Percentiles rank a stretch among this genome's conserved stretches.
These are phyloP conservation scores for Shiraia sp. DNA, from an alignment of 2,329 filamentous ascomycete species.

Conservation along the genomic window DNA sequence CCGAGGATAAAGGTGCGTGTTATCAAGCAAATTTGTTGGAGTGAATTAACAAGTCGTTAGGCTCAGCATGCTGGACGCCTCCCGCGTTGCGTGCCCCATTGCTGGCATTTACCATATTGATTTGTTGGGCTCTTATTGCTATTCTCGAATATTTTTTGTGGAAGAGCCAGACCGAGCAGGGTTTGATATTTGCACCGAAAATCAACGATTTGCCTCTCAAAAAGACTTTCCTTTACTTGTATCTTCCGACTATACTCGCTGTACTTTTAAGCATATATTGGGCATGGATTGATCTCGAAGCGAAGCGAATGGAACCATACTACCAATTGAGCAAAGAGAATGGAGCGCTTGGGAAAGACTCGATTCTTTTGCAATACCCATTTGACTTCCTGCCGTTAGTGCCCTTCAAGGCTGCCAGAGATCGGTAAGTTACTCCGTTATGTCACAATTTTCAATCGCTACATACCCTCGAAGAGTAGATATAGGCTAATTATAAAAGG, in stretches of 20 bases:
- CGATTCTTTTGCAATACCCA: slow-evolving; percentile 60
- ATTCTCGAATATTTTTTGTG: slow-evolving; percentile 53
- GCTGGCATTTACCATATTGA: slow-evolving; percentile 12
- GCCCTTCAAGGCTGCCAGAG: slow-evolving; percentile 46
- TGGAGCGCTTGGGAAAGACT: slow-evolving; percentile 52
- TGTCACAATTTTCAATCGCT: not conserved
- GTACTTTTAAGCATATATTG: slow-evolving; percentile 61
- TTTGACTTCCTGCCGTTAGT: slow-evolving; percentile 53
- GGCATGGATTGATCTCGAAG: slow-evolving; percentile 64
- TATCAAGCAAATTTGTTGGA: too few species aligned
- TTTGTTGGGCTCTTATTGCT: slow-evolving; percentile 42
- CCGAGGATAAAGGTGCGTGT: too few species aligned
- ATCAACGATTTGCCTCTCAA: slow-evolving; percentile 45
- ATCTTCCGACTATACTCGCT: slow-evolving; percentile 56
- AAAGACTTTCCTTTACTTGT: slow-evolving; percentile 54
- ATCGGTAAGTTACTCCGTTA: slow-evolving; percentile 20
- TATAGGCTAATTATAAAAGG: slow-evolving; percentile 29
- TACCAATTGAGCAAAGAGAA: slow-evolving; percentile 56
- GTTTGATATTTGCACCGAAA: slow-evolving; percentile 45
- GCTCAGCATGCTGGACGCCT: slow-evolving; percentile 20
- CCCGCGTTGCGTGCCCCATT: slow-evolving; percentile 17
- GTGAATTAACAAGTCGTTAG: too few species aligned
- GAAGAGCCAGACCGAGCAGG: slow-evolving; percentile 48
- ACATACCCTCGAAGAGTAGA: not conserved
- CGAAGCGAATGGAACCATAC: slow-evolving; percentile 63